These are phyloP conservation scores for Rutstroemia sp. DNA, from an alignment of 2,329 filamentous ascomycete genomes.

Conservation along the genomic window DNA sequence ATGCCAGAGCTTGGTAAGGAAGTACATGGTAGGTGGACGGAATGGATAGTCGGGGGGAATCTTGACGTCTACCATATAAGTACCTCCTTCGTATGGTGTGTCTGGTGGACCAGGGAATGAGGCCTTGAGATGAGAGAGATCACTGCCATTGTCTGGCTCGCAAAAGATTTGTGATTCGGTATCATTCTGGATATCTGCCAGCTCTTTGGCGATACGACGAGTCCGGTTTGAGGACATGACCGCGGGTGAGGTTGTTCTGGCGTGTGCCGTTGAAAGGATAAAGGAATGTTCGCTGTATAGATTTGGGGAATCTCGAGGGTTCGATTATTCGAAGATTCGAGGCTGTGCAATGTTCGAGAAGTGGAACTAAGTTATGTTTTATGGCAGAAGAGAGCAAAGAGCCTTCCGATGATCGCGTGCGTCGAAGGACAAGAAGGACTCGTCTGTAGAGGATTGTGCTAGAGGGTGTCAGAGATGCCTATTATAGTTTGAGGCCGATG, in stretches of 20 bases:
- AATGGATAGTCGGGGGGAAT: conserved; percentile 91
- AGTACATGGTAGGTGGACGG: conserved; percentile 83
- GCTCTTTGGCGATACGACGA: conserved; percentile 65
- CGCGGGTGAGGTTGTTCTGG: not conserved
- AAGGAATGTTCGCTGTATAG: not conserved
- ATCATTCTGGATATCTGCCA: conserved; percentile 68
- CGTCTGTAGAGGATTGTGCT: no score
- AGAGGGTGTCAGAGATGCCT: no score
- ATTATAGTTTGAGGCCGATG: no score
- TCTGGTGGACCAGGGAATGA: conserved; percentile 82
- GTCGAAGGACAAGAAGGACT: no score
- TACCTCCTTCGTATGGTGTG: conserved; percentile 86
- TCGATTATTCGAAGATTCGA: not conserved
- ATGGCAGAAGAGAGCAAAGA: no score
- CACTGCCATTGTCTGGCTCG: conserved; percentile 50
- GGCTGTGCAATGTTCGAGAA: no score
- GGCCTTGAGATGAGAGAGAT: conserved; percentile 76
- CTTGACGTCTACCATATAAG: conserved; percentile 73
- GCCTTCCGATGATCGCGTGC: no score
- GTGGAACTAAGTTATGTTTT: no score
- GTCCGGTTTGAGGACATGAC: conserved; percentile 29
- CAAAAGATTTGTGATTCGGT: conserved; percentile 70
- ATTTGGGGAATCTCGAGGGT: not conserved
- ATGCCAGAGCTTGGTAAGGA: conserved; percentile 92
- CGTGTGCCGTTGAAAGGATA: not conserved